Evolutionary conservation across 2,329 filamentous ascomycete genomes (phyloP).

Genomic region (Elsinoe fawcettii): DNA sequence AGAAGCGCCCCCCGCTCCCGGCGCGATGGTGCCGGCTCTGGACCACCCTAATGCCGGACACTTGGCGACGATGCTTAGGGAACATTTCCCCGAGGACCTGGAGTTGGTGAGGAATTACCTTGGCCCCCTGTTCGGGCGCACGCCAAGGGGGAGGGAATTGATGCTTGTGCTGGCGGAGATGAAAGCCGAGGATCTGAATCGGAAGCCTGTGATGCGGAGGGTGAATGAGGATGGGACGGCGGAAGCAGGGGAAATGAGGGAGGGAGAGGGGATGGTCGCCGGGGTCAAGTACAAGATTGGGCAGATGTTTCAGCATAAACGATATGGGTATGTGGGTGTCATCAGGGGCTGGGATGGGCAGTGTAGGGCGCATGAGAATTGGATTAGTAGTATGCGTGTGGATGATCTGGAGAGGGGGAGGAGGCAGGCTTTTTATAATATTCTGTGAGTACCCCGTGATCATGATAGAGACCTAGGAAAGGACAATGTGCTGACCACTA

Average conservation of each 20-base stretch:
- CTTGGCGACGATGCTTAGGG: constrained; percentile 57
- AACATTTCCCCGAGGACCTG: constrained; percentile 62
- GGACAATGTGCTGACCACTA: constrained; percentile 11
- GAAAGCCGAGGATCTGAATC: constrained; percentile 48
- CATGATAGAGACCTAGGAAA: neutral
- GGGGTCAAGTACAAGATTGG: constrained; percentile 62
- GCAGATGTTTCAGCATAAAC: constrained; percentile 73
- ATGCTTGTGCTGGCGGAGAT: constrained; percentile 49
- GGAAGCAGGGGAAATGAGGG: neutral
- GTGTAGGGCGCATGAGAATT: constrained; percentile 52
- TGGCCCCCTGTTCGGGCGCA: constrained; percentile 50
- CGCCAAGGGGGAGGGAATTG: constrained; percentile 47
- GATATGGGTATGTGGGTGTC: constrained; percentile 71
- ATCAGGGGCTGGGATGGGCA: constrained; percentile 78
- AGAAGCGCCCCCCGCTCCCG: constrained; percentile 22
- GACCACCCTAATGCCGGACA: constrained; percentile 54
- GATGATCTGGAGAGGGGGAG: constrained; percentile 52
- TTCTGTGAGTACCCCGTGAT: constrained; percentile 58
- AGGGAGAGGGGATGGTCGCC: neutral
- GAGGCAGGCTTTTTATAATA: constrained; percentile 73
- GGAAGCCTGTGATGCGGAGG: constrained; percentile 33
- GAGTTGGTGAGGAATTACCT: constrained; percentile 63
- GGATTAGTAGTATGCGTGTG: constrained; percentile 57
- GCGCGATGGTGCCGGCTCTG: constrained; percentile 17
- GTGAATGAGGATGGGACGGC: constrained; percentile 20